These are phyloP conservation scores for Sporothrix luriei DNA, from an alignment of 2,329 filamentous ascomycete species.

Conservation along the genomic window DNA sequence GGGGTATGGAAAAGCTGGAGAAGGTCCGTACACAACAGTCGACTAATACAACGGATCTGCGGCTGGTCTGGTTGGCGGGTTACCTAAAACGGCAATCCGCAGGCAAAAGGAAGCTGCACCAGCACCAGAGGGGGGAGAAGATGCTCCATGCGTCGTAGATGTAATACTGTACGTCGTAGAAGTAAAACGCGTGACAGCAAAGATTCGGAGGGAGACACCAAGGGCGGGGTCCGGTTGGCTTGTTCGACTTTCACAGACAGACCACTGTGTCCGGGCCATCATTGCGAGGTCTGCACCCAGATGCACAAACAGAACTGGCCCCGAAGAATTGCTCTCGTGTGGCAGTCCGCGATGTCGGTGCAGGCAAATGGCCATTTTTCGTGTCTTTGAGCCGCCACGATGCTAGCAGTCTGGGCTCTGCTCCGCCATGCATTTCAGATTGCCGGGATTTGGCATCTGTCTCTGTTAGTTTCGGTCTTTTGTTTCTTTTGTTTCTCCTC, in stretches of 20 bases:
- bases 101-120: neutral
- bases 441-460: neutral
- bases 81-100: constrained; percentile 29
- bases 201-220: neutral
- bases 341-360: neutral
- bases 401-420: neutral
- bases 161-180: neutral
- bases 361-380: neutral
- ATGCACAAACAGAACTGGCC: neutral
- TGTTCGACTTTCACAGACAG: neutral
- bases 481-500: too few species aligned
- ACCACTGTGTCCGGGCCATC: too few species aligned
- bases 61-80: constrained; percentile 17
- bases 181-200: neutral
- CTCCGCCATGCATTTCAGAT: neutral
- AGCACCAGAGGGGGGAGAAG: neutral
- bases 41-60: constrained; percentile 17
- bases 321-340: neutral
- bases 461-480: neutral
- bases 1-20: constrained; percentile 21
- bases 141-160: too few species aligned
- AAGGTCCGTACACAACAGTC: neutral
- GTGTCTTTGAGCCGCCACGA: neutral
- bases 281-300: too few species aligned
- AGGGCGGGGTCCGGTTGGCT: neutral